Percentiles rank a stretch among this genome's conserved stretches.
phyloP scores from a whole-genome alignment of 306 rosid genomes.

The Prosopis cineraria region DNA sequence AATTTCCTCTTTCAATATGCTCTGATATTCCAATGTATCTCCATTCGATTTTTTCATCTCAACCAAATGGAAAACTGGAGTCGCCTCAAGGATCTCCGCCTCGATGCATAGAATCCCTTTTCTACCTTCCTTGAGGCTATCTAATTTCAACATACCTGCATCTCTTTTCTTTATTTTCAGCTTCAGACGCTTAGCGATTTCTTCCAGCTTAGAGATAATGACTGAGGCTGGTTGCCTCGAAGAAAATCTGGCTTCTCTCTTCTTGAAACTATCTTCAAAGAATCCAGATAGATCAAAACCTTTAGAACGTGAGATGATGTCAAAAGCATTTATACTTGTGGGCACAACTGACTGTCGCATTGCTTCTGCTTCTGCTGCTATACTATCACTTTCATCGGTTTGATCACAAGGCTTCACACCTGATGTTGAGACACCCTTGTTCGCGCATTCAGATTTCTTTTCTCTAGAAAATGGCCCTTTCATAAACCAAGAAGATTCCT shows the following conservation, averaged over 20 bases:
- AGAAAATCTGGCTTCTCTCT: conserved; percentile 49
- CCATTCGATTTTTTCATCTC: conserved; percentile 61
- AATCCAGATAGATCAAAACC: conserved; percentile 51
- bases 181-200: conserved; percentile 42
- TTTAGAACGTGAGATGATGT: conserved; percentile 50
- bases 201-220: conserved; percentile 47
- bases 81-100: conserved; percentile 53
- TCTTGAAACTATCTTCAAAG: conserved; percentile 42
- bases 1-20: conserved; percentile 43
- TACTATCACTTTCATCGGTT: conserved; percentile 24
- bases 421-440: conserved; percentile 23
- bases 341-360: conserved; percentile 38
- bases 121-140: conserved; percentile 43
- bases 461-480: conserved; percentile 38
- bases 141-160: conserved; percentile 50
- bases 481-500: conserved; percentile 50
- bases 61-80: conserved; percentile 48
- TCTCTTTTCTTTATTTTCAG: conserved; percentile 49
- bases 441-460: conserved; percentile 24
- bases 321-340: conserved; percentile 55
- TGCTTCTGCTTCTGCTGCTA: conserved; percentile 35
- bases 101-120: conserved; percentile 52
- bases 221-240: conserved; percentile 48
- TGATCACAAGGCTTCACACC: conserved; percentile 29
- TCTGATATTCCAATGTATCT: conserved; percentile 57